phyloP scores from a whole-genome alignment of 371 early-diverging fungal species.

The Capniomyces stellatus region DNA sequence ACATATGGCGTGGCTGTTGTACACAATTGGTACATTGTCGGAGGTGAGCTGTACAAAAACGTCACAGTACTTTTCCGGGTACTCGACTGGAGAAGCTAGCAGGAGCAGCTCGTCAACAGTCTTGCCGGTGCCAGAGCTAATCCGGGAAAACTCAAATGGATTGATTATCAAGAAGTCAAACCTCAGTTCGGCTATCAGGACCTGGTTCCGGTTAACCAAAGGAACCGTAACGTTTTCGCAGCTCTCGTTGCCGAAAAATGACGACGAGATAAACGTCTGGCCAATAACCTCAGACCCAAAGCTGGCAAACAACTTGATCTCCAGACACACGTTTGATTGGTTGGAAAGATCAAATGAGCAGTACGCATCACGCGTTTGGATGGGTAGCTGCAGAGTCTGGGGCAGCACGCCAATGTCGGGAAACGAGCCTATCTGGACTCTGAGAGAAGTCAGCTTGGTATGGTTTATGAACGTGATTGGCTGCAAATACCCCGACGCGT shows the following conservation, averaged over 20 bases:
- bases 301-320: constrained; percentile 82
- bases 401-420: constrained; percentile 80
- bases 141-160: constrained; percentile 66
- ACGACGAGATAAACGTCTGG: constrained; percentile 59
- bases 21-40: constrained; percentile 78
- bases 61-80: constrained; percentile 4
- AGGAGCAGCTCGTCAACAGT: constrained; percentile 4
- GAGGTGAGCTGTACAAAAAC: constrained; percentile 78
- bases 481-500: constrained; percentile 9
- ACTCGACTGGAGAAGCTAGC: background rate
- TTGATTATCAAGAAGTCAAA: constrained; percentile 65
- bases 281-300: constrained; percentile 91
- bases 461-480: constrained; percentile 21
- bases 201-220: constrained; percentile 67
- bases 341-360: constrained; percentile 70
- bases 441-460: constrained; percentile 35
- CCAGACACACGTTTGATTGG: constrained; percentile 51
- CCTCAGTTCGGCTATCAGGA: constrained; percentile 73
- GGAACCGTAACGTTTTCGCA: constrained; percentile 30
- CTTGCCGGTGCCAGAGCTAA: constrained; percentile 42
- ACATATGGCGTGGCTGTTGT: constrained; percentile 28
- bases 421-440: constrained; percentile 40
- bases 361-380: constrained; percentile 37
- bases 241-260: constrained; percentile 31
- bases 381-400: constrained; percentile 74